These are phyloP conservation scores for Podospora appendiculata DNA, from an alignment of 495 filamentous ascomycete genomes.

Conservation along the genomic window DNA sequence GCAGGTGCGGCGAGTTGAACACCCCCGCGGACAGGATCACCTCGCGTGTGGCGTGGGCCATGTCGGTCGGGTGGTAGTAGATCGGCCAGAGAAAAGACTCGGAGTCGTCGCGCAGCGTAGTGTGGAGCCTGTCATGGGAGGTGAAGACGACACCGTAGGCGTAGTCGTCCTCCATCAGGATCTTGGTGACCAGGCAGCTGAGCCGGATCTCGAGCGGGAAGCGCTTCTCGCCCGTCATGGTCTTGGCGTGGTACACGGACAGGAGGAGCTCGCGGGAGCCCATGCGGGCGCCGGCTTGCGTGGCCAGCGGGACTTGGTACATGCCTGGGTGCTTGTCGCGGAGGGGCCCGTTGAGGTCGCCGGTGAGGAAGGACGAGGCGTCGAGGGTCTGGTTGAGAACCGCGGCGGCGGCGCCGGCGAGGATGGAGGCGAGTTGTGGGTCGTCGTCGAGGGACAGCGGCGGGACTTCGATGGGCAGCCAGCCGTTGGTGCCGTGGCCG, in stretches of 20 bases:
- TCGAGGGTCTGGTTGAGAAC: conserved; percentile 35
- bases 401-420: conserved; percentile 44
- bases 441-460: conserved; percentile 47
- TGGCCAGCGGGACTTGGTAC: conserved; percentile 47
- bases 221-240: conserved; percentile 43
- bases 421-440: conserved; percentile 40
- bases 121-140: no score
- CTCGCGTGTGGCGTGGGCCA: conserved; percentile 44
- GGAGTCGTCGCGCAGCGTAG: no score
- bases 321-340: conserved; percentile 24
- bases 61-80: conserved; percentile 29
- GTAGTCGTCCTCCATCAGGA: conserved; percentile 41
- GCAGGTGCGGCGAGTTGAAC: conserved; percentile 55
- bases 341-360: conserved; percentile 47
- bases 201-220: conserved; percentile 53
- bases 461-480: conserved; percentile 43
- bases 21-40: conserved; percentile 57
- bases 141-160: conserved; percentile 60
- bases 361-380: conserved; percentile 36
- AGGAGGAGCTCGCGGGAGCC: conserved; percentile 48
- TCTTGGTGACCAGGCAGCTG: conserved; percentile 53
- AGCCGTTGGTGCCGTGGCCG: conserved; percentile 55
- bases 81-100: conserved; percentile 9
- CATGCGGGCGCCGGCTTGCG: conserved; percentile 38
- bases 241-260: conserved; percentile 40